Conservation (phyloP, 768 basidiomycete species). For the Suillus fuscotomentosus region DNA sequence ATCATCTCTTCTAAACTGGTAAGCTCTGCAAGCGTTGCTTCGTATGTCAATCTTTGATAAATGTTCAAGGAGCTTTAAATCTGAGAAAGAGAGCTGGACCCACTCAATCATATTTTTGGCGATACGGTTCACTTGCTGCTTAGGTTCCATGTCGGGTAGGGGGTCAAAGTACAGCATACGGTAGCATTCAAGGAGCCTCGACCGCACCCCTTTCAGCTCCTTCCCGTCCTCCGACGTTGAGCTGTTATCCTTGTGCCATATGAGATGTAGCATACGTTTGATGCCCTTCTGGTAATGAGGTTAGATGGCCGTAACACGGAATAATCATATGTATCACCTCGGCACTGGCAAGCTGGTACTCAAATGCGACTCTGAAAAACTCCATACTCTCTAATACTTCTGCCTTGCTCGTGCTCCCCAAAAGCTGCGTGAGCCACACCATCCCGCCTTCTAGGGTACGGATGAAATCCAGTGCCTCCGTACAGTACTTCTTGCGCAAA, state of each 20-base stretch:
- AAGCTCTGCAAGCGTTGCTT: slow-evolving; percentile 90
- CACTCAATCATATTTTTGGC: slow-evolving; percentile 98
- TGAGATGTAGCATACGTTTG: slow-evolving; percentile 94
- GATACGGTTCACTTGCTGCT: slow-evolving; percentile 88
- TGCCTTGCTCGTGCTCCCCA: slow-evolving; percentile 83
- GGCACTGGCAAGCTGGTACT: slow-evolving; percentile 78
- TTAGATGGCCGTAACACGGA: slow-evolving; percentile 5
- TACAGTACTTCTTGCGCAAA: slow-evolving; percentile 81
- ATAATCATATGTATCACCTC: slow-evolving; percentile 46
- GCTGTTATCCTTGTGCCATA: slow-evolving; percentile 94
- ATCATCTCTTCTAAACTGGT: slow-evolving; percentile 97
- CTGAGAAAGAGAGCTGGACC: slow-evolving; percentile 20
- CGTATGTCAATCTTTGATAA: slow-evolving; percentile 73
- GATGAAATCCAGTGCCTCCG: slow-evolving; percentile 85
- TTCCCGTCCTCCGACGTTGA: slow-evolving; percentile 72
- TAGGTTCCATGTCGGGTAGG: slow-evolving; percentile 67
- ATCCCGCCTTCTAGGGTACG: slow-evolving; percentile 63
- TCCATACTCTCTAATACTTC: slow-evolving; percentile 86
- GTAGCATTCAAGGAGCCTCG: slow-evolving; percentile 87
- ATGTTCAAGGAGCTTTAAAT: slow-evolving; percentile 3
- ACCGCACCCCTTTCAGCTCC: slow-evolving; percentile 86
- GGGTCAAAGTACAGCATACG: slow-evolving; percentile 86
- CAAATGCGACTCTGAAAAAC: slow-evolving; percentile 81
- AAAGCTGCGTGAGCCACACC: slow-evolving; percentile 68
- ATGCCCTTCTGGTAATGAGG: slow-evolving; percentile 63